These are phyloP conservation scores for Solioccasus polychromus DNA, from an alignment of 768 basidiomycete species.

Conservation along the genomic window DNA sequence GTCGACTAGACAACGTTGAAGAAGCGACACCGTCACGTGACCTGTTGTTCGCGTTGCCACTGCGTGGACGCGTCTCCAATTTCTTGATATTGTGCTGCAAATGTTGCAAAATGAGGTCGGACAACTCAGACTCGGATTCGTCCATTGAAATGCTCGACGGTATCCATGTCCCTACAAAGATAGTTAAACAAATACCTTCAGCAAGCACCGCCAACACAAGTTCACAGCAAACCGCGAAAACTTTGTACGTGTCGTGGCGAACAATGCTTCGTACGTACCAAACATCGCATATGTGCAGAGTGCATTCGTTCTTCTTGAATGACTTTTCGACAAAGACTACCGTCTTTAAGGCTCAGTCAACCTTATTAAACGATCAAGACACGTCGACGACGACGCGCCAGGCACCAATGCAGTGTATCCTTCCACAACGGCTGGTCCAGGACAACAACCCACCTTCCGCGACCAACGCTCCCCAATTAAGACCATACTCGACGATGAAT, in stretches of 20 bases:
- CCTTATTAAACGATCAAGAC: background rate
- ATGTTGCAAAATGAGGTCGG: conserved; percentile 15
- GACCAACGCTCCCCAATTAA: background rate
- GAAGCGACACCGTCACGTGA: too few relatives aligned
- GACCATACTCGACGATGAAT: background rate
- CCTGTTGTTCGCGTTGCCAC: conserved; percentile 5
- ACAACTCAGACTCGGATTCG: conserved; percentile 26
- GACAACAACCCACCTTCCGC: background rate
- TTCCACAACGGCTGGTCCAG: too few relatives aligned
- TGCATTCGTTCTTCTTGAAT: conserved; percentile 16
- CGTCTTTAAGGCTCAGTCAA: background rate
- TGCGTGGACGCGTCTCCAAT: too few relatives aligned
- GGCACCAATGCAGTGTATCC: too few relatives aligned
- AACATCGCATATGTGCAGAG: conserved; percentile 10
- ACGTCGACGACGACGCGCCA: too few relatives aligned
- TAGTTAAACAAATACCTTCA: conserved; percentile 19
- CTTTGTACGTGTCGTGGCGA: conserved; percentile 17
- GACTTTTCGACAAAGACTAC: conserved; percentile 11
- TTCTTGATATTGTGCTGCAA: too few relatives aligned
- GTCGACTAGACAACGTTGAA: too few relatives aligned
- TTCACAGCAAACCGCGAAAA: background rate
- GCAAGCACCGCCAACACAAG: background rate
- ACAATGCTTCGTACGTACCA: conserved; percentile 11
- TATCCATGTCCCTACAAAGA: conserved; percentile 10
- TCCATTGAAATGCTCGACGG: conserved; percentile 32